Base-by-base conservation (phyloP, 495 filamentous ascomycete species). In the Trichoderma asperelloides region DNA sequence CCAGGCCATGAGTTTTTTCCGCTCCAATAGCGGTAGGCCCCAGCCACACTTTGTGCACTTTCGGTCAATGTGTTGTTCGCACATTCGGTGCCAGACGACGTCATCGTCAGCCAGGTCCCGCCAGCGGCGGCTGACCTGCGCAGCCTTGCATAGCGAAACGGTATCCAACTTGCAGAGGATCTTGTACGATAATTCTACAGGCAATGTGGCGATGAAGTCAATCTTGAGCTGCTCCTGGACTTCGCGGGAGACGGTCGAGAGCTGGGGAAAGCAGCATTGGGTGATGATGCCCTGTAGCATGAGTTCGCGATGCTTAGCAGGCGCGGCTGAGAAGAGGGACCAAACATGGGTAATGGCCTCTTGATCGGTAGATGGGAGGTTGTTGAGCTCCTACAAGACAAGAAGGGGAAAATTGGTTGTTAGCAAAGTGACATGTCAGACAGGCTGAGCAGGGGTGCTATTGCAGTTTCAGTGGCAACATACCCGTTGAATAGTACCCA, bases 31-130 rank as follows among this genome's bases (percentile, higher is more conserved):
- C 57, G 95, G 95, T 62, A 99, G 75, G 3, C 95, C 95, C 93
- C 92, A 97, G 18, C 96, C 94, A 73, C 95, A 99, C 74, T 97
- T 97, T 63, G 88, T 93, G 78, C 95, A 99, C 75, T 97, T 98
- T 63, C 93, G 84, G 71, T 95, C 92, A 57, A 78, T 98, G 72
- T 99, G 95, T 72, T 99, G 95, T 79, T 97, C 93, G 73, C 95
- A 99, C 94, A 99, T 98, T 66, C 88, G 89, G 70, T 97, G 94
- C 95, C 95, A 99, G 2, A 99, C 95, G 28, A 97, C 89, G 77
- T 99, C 94, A 73, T 96, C 93, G 74, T 97, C 96, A 2, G 95
- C 95, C 30, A 99, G 76, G 64, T 82, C 83, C 67, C 90, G 85
- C 95, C 95, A 99, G 67, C 87, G 83, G 66, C 86, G 87, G 74